These are phyloP conservation scores for Ceratobasidium sp. DNA, from an alignment of 1,284 basidiomycete genomes.

Conservation along the genomic window DNA sequence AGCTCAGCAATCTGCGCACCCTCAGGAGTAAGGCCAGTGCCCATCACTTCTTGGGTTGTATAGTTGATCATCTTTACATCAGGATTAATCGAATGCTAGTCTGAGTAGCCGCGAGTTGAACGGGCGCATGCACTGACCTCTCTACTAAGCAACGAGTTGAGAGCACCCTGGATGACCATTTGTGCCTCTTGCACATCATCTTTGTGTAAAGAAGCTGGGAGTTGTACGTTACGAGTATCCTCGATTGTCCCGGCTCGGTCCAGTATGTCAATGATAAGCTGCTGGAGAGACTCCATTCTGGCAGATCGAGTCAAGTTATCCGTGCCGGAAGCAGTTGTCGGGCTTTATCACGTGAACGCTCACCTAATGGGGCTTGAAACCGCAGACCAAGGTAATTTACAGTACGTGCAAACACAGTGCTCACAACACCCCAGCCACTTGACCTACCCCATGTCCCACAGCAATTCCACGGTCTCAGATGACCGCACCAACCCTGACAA, in stretches of 20 bases:
- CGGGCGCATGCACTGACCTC: constrained; percentile 63
- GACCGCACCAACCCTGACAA: background rate
- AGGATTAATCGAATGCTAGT: constrained; percentile 40
- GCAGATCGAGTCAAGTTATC: constrained; percentile 23
- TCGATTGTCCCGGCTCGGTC: constrained; percentile 64
- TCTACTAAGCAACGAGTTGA: constrained; percentile 86
- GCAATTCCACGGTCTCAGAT: too few relatives aligned
- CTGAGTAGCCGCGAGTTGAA: too few relatives aligned
- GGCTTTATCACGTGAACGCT: too few relatives aligned
- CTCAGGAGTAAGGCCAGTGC: constrained; percentile 79
- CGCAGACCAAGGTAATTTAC: too few relatives aligned
- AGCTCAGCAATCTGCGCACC: constrained; percentile 77
- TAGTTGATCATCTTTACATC: constrained; percentile 80
- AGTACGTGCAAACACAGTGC: too few relatives aligned
- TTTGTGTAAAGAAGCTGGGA: constrained; percentile 67
- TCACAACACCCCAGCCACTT: too few relatives aligned
- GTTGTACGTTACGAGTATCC: constrained; percentile 74
- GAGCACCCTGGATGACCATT: constrained; percentile 80
- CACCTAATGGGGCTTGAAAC: too few relatives aligned
- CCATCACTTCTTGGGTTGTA: constrained; percentile 76
- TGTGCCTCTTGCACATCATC: constrained; percentile 76
- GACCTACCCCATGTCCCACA: too few relatives aligned
- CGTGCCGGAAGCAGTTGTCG: constrained; percentile 22
- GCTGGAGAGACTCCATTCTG: constrained; percentile 60
- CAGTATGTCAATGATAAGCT: constrained; percentile 77